Conservation (phyloP, 2,329 filamentous ascomycete genomes). For the Aspergillus jensenii region DNA sequence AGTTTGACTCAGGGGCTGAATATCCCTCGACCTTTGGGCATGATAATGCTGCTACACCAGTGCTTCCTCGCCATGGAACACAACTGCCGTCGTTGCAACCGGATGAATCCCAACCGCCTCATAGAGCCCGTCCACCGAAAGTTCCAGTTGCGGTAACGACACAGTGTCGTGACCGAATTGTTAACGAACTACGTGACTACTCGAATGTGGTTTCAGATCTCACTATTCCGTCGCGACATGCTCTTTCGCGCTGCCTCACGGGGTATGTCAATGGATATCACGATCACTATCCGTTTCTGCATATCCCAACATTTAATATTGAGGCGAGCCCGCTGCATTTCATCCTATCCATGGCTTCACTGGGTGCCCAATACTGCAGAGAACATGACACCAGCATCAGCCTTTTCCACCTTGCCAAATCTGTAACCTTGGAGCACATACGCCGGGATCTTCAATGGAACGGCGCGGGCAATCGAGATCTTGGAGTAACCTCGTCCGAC, state of each 20-base stretch:
- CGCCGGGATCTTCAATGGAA: constrained; percentile 28
- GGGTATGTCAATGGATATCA: constrained; percentile 35
- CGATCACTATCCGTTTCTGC: constrained; percentile 34
- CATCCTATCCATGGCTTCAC: constrained; percentile 32
- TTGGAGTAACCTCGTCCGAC: not conserved
- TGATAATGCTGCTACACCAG: constrained; percentile 19
- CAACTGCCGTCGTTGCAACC: constrained; percentile 35
- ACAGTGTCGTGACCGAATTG: constrained; percentile 31
- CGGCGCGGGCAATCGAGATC: constrained; percentile 1
- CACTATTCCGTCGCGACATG: constrained; percentile 32
- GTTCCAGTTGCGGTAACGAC: constrained; percentile 31
- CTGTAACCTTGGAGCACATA: constrained; percentile 32
- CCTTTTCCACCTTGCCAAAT: constrained; percentile 33
- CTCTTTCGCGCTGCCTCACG: constrained; percentile 33
- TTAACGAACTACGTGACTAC: constrained; percentile 23
- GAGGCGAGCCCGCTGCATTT: constrained; percentile 26
- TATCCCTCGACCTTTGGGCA: constrained; percentile 25
- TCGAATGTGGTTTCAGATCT: constrained; percentile 28
- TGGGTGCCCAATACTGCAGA: constrained; percentile 34
- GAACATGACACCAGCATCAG: constrained; percentile 34
- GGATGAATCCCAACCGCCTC: constrained; percentile 26
- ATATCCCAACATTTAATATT: constrained; percentile 31
- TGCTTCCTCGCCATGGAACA: constrained; percentile 33
- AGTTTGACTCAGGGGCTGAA: constrained; percentile 24
- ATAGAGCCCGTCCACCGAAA: constrained; percentile 27